phyloP scores from a whole-genome alignment of 208 protist genomes.

The Leishmania martiniquensis region DNA sequence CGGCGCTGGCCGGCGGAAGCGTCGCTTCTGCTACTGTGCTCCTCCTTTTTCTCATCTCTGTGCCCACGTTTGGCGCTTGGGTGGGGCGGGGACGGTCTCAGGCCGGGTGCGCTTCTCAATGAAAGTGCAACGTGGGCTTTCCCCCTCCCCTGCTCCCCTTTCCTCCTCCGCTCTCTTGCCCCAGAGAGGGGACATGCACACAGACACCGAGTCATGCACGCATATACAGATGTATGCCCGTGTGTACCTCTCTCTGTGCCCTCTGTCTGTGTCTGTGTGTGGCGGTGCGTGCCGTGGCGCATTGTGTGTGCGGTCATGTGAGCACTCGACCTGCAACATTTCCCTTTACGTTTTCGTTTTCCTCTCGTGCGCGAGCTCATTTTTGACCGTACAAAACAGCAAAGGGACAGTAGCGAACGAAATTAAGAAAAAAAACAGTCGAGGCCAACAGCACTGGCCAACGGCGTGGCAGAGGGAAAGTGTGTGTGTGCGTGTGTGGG shows the following conservation, averaged over 20 bases:
- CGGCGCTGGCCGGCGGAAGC: neutral
- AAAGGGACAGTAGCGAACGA: no score
- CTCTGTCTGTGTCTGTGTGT: no score
- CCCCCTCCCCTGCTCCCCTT: neutral
- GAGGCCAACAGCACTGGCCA: no score
- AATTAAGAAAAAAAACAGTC: neutral
- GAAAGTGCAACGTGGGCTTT: neutral
- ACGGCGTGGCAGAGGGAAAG: neutral
- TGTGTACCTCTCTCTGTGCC: no score
- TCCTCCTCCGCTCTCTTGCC: neutral
- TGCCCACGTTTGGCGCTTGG: neutral
- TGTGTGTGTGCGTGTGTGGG: no score
- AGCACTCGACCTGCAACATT: constrained; percentile 5
- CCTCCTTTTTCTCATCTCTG: neutral
- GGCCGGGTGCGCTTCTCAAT: neutral
- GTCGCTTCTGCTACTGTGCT: neutral
- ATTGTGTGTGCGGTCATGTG: neutral
- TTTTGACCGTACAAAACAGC: neutral
- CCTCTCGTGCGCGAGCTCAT: constrained; percentile 1
- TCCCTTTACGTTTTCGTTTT: neutral
- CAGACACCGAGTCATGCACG: no score
- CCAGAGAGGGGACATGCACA: no score
- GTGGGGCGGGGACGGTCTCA: neutral
- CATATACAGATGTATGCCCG: no score
- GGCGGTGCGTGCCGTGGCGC: no score